phyloP scores from a whole-genome alignment of 106 monocot genomes.

The Chionographis japonica region DNA sequence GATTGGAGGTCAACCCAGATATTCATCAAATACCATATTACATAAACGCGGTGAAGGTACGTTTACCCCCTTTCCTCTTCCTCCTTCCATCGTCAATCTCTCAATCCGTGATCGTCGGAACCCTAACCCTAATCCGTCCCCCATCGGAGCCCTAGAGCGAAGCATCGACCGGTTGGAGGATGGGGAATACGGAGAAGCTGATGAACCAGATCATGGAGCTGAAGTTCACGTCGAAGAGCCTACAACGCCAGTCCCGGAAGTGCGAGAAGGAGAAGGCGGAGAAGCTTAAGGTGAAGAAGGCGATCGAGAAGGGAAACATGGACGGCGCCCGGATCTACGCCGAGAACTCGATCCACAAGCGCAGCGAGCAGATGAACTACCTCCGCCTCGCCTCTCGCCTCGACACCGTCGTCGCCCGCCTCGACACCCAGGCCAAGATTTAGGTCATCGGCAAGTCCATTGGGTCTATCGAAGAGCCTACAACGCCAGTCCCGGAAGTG shows the following conservation, averaged over 20 bases:
- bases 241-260: constrained; percentile 30
- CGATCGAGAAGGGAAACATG: constrained; percentile 35
- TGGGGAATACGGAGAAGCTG: constrained; percentile 41
- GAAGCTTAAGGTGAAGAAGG: constrained; percentile 40
- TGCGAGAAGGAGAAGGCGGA: constrained; percentile 41
- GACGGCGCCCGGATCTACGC: constrained; percentile 41
- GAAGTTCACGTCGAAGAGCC: constrained; percentile 32
- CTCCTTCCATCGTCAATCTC: too few species aligned
- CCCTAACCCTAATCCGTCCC: too few species aligned
- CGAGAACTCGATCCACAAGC: constrained; percentile 35
- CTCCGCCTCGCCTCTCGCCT: constrained; percentile 35
- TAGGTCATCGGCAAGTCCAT: too few species aligned
- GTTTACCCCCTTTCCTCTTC: too few species aligned
- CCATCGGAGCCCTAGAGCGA: too few species aligned
- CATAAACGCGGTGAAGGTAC: too few species aligned
- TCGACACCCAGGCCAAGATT: constrained; percentile 39
- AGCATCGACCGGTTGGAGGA: not conserved
- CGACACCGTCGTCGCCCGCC: constrained; percentile 34
- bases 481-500: constrained; percentile 34
- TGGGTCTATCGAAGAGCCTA: constrained; percentile 30
- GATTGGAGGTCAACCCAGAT: too few species aligned
- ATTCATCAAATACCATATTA: too few species aligned
- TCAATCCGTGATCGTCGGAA: too few species aligned
- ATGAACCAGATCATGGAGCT: constrained; percentile 39
- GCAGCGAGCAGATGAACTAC: constrained; percentile 43